Evolutionary conservation across 495 filamentous ascomycete species (phyloP), one percentile per base, ranked within the genome.

Genomic region (Aspergillus ostianus): DNA sequence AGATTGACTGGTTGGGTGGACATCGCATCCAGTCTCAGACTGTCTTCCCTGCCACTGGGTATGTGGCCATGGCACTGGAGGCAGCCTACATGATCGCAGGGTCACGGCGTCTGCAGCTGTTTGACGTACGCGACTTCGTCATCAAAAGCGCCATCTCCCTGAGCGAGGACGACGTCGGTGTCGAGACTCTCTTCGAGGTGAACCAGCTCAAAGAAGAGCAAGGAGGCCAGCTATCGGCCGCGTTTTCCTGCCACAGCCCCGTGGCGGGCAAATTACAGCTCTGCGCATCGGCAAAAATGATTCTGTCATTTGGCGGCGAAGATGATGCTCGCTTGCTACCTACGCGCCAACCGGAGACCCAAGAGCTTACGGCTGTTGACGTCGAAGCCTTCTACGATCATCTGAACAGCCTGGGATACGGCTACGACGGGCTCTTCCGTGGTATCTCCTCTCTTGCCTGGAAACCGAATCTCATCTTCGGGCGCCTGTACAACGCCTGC

Each of bases 1-100:
- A 80, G 46, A 61, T 77, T 9, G 73, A 75, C 0, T 84, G 82
- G 82, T 57, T 83, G 3, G 50, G 53, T n/a, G 80, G 81, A 15
- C 80, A 82, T 59, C 63, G 62, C 8, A 47, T 84, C 3, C 21
- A 55, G 3, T 55, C 50, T 0, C 64, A 76, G n/a, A 61, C 71
- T 3, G 63, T 82, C 7, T 83, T 82, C 57, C 81, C 81, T 1
- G 44, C 26, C 1, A 75, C 82, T 21, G 80, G 73, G 0, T 81
- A 78, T 58, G 66, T 82, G 1, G 58, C 75, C 6, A 80, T 83
- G 72, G 73, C 67, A 2, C 67, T 73, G 3, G 80, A 83, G 59
- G 80, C 78, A 0, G 67, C 61, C 0, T 60, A 68, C 0, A 79
- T 81, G 51, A 61, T 78, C 44, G 72, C 74, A 0, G 58, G 49